Base-by-base conservation (phyloP, 2,329 filamentous ascomycete species). In the Coniochaeta sp. region DNA sequence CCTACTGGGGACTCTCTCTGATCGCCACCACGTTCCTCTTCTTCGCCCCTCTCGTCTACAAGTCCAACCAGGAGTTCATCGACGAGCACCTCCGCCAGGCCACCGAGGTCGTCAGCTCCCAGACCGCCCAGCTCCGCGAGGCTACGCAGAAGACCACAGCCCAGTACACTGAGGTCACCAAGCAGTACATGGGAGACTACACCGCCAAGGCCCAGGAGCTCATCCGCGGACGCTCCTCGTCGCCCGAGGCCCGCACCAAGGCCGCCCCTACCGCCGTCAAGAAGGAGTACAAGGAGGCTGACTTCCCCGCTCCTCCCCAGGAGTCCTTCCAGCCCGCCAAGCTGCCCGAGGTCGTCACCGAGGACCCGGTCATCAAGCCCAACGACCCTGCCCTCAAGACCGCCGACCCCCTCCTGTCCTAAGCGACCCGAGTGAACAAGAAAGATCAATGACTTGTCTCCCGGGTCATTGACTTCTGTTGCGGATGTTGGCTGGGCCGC, bases 171-270 rank as follows among this genome's bases (percentile, higher is more conserved):
- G 74, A 79, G 61, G 70, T 83, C 35, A 81, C 82, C 62, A 86
- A 86, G 76, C 78, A 84, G 65, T 85, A 86, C 62, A 76, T 84
- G 61, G 82, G 80, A 35, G 82, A 87, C 63, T 85, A 86, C 67
- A 82, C 82, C 26, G 73, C 76, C 65, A 86, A 86, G 76, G 82
- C 84, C 52, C 82, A 85, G 70, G 73, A 79, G 60, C 72, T 85
- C 64, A 74, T 86, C 58, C 75, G 77, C 53, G 76, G 76, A 59
- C 71, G 70, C 55, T 68, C 69, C 16, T 62, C 70, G 51, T 71
- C 74, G 33, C 68, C 73, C 51, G 69, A 73, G 60, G 60, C 66
- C 56, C 63, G 67, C 48, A 59, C 72, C 50, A 71, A 71, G 60
- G 58, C 70, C 28, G 67, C 60, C 30, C 45, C 45, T 31, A 24